Base-by-base conservation (phyloP, 257 asterid species). In the Datura wrightii region DNA sequence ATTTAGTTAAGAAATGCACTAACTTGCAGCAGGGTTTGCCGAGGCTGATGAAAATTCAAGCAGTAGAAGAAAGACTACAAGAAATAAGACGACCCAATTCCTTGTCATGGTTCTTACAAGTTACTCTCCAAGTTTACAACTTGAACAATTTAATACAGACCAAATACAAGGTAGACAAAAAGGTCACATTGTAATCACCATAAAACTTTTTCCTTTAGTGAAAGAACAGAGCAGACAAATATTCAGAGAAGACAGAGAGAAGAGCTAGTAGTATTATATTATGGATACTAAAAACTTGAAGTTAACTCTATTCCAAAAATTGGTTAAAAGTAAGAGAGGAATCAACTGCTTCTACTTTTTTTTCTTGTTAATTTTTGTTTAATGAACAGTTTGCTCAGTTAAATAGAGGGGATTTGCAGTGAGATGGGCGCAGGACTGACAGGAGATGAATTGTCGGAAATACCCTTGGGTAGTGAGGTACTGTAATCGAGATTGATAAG, bases 11-110 rank as follows among this genome's bases (percentile, higher is more conserved):
- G 63, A 63, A 19, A 82, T 53, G 79, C 3, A 88, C 98, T 97
- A 56, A 97, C 99, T 95, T 58, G 96, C 93, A 85, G 93, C 94
- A 18, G 99, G 97, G 2, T 94, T 89, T 79, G 96, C 97, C 44
- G 98, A 89, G 84, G 89, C 95, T 44, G 95, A 89, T 2, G 98
- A 91, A 79, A 89, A 89, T 34, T 90, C 95, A 86, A 86, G 86
- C 59, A 91, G 85, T 80, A 90, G 87, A 7, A 93, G 31, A 83
- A 90, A 79, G 70, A 92, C 80, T 81, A 89, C 52, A 8, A 91
- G 84, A 52, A 88, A 80, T 62, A 91, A 79, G 83, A 89, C 39
- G 48, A 85, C 41, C 87, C 83, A 48, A 52, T 86, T 90, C 83
- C 86, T 94, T 60, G 87, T 87, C 98, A 96, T 94, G 88, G 53